These are phyloP conservation scores for Leavenworthia alabamica DNA, from an alignment of 345 rosid species.

Conservation along the genomic window DNA sequence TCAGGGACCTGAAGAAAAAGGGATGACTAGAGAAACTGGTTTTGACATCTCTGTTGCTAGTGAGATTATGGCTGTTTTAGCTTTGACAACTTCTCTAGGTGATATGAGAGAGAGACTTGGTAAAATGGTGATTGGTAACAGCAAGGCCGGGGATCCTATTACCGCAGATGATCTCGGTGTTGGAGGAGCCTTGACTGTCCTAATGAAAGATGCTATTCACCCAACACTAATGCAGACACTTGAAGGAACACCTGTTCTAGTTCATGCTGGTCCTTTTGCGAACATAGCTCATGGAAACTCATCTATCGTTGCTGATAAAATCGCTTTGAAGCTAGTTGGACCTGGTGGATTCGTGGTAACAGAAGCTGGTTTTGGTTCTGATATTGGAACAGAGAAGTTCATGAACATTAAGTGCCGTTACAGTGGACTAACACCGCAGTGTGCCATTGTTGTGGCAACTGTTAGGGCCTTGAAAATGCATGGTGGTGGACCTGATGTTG, in stretches of 20 bases:
- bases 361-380: slow-evolving; percentile 98
- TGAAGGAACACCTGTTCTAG: slow-evolving; percentile 97
- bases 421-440: slow-evolving; percentile 83
- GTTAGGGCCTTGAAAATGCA: slow-evolving; percentile 99
- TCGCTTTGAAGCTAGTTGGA: slow-evolving; percentile 91
- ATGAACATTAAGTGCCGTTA: slow-evolving; percentile 92
- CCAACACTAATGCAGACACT: slow-evolving; percentile 99
- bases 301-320: slow-evolving; percentile 92
- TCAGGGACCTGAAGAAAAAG: slow-evolving; percentile 96
- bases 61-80: slow-evolving; percentile 99
- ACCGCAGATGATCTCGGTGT: slow-evolving; percentile 99
- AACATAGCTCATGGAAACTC: slow-evolving; percentile 99
- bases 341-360: slow-evolving; percentile 96
- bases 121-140: slow-evolving; percentile 93
- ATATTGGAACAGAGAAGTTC: slow-evolving; percentile 95
- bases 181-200: slow-evolving; percentile 94
- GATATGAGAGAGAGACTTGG: slow-evolving; percentile 99
- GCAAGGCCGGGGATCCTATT: slow-evolving; percentile 86
- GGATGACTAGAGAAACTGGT: slow-evolving; percentile 94
- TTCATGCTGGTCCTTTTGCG: slow-evolving; percentile 99
- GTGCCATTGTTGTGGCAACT: slow-evolving; percentile 94
- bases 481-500: slow-evolving; percentile 95
- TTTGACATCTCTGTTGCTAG: slow-evolving; percentile 98
- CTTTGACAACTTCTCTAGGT: slow-evolving; percentile 84
- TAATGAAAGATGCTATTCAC: slow-evolving; percentile 95